Conservation (phyloP, 768 basidiomycete genomes). For the Dendrothele bispora region DNA sequence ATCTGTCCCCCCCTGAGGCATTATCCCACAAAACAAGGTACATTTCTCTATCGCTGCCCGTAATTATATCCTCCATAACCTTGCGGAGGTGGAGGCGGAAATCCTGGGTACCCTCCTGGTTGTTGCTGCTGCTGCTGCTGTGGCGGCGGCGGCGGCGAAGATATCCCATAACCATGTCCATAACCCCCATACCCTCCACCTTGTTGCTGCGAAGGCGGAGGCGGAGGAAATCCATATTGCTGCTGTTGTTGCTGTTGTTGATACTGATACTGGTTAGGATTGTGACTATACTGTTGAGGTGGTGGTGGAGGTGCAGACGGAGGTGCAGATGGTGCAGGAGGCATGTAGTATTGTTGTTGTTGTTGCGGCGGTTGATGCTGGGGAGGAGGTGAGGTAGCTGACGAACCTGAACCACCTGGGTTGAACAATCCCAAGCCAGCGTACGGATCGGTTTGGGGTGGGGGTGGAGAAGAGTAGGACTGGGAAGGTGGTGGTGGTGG, state of each 20-base stretch:
- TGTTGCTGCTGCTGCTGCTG: slow-evolving; percentile 15
- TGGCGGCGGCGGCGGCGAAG: slow-evolving; percentile 8
- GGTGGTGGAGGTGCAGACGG: slow-evolving; percentile 23
- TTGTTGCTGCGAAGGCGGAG: slow-evolving; percentile 6
- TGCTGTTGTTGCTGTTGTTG: slow-evolving; percentile 13
- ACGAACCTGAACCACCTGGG: background rate
- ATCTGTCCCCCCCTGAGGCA: too few relatives aligned
- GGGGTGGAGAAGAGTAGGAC: slow-evolving; percentile 19
- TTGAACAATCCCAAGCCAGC: slow-evolving; percentile 28
- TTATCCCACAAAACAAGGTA: too few relatives aligned
- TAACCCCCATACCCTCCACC: background rate
- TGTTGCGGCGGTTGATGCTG: slow-evolving; percentile 5
- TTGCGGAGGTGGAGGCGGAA: slow-evolving; percentile 27
- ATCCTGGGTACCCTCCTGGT: slow-evolving; percentile 26
- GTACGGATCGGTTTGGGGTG: slow-evolving; percentile 33
- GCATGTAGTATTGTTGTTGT: slow-evolving; percentile 3
- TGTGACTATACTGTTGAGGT: slow-evolving; percentile 13
- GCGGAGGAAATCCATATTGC: slow-evolving; percentile 8
- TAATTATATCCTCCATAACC: slow-evolving; percentile 29
- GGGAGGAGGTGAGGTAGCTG: slow-evolving; percentile 9
- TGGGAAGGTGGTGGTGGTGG: slow-evolving; percentile 16
- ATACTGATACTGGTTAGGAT: too few relatives aligned
- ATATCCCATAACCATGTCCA: background rate
- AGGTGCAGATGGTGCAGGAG: slow-evolving; percentile 16
- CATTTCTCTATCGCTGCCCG: too few relatives aligned